Base-by-base conservation (phyloP, 371 early-diverging fungal genomes). In the Syncephalastrum contaminatum region DNA sequence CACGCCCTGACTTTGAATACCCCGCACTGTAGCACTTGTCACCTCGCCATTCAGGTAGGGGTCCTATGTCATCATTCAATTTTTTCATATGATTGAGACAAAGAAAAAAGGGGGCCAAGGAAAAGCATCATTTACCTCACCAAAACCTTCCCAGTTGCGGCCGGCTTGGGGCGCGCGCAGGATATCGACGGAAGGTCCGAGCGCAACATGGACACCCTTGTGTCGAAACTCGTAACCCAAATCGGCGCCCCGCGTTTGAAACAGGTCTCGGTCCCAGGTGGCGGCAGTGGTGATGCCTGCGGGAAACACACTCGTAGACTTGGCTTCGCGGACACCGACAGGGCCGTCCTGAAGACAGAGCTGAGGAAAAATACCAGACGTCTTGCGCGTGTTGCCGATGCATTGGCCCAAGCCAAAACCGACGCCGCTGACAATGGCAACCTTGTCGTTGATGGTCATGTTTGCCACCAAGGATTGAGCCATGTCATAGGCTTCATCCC, bases 311-410 rank as follows among this genome's bases (percentile, higher is more conserved):
- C 80, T 73, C 14, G 65, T 57, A 41, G 63, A 55, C 30, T 55
- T 48, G 2, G 75, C 66, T 30, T 59, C 72, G 5, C 81, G 82
- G 20, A 83, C 57, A 44, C 81, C 84, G 20, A 67, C 50, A 14
- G 81, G 82, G 10, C 68, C 58, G 57, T 84, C 84, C 40, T 82
- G 77, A 24, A 82, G 59, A 52, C 84, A 82, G 16, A 80, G 51
- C 10, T 73, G 73, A 14, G 68, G 66, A 56, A 81, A 78, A 25
- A 64, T 53, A 6, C 51, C 54, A 22, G 64, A 54, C 16, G 66
- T 53, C 7, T 54, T 5, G 6, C 24, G 45, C 13, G 67, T 69
- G 63, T 76, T 76, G 18, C 82, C 82, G 8, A 74, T 71, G 42
- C 71, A 72, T 3, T 42, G 48, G 15, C 59, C 71, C 4, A 13